Evolutionary conservation across 202 grass and related monocot species (phyloP), one percentile per base, ranked within the genome.

Genomic region (Panicum hallii): DNA sequence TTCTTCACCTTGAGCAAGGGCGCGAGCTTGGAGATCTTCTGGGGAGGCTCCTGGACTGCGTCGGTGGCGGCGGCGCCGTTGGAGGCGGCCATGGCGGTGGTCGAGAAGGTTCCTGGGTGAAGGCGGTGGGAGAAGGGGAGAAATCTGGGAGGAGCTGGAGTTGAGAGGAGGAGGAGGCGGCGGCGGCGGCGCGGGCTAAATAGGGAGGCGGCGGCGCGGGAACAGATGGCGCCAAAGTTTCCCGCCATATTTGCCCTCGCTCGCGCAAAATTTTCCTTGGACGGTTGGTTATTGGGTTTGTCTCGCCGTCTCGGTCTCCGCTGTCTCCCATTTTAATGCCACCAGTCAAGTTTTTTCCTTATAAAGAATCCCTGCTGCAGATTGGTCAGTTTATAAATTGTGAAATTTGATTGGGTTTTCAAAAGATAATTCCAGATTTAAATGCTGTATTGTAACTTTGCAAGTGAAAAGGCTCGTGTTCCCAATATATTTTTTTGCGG

Each of bases 1-100:
- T 93, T 95, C 96, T 95, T 95, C 49, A 95, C 86, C 70, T 89
- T 91, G 71, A 99, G 81, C 13, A 94, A 53, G 38, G 88, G 91
- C 4, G 62, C 53, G 8, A 88, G 28, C 82, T 88, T 93, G 43
- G 90, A 15, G 55, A 87, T 70, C 79, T 97, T 95, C 38, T 82
- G 83, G 23, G 86, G 85, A 28, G 86, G 85, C 86, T 92, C 92
- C 0, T 84, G 81, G 61, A 86, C 70, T 44, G 57, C 56, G 46
- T 80, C 86, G 14, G 60, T 62, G 17, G 71, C 32, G 20, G 73
- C 17, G 66, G 76, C 55, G 46, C 89, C 85, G 66, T 84, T 85
- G 83, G 87, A 28, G 1, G 79, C 67, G 60, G 74, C 74, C 88
- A 90, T 90, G 61, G 67, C 79, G 79, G 84, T 63, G 44, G 79